A percentile compares a stretch with the other conserved stretches of the same genome.
Evolutionary conservation across 2,329 filamentous ascomycete genomes (phyloP).

Genomic region (Podosphaera leucotricha): DNA sequence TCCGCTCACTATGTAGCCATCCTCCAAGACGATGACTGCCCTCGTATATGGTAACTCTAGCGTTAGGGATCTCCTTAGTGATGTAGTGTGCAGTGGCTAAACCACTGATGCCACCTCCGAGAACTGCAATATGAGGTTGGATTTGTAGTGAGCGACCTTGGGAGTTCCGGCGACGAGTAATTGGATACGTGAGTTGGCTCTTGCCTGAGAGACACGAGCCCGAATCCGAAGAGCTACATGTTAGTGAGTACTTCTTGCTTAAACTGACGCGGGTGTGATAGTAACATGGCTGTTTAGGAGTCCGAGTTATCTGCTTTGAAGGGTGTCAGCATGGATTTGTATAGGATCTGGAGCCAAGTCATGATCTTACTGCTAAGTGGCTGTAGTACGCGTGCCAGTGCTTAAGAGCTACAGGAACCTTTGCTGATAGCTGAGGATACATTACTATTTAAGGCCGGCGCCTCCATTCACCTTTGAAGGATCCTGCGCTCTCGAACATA

Average conservation of each 20-base stretch:
- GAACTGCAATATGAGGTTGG: slow-evolving; percentile 28
- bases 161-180: neutral
- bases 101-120: slow-evolving; percentile 69
- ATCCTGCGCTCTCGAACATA: no score
- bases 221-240: neutral
- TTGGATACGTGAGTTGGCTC: neutral
- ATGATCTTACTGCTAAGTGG: neutral
- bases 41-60: slow-evolving; percentile 66
- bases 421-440: neutral
- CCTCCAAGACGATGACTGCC: slow-evolving; percentile 46
- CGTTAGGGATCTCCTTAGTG: slow-evolving; percentile 37
- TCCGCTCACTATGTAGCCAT: slow-evolving; percentile 50
- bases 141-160: neutral
- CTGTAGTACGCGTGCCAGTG: neutral
- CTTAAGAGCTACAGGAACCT: neutral
- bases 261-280: neutral
- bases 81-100: slow-evolving; percentile 60
- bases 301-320: neutral
- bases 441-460: neutral
- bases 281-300: neutral
- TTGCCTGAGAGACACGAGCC: neutral
- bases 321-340: neutral
- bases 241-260: neutral
- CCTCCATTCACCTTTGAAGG: neutral
- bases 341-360: neutral